Evolutionary conservation across 805 yeast genomes (phyloP).

Genomic region (Yamadazyma takamatsuzukensis): DNA sequence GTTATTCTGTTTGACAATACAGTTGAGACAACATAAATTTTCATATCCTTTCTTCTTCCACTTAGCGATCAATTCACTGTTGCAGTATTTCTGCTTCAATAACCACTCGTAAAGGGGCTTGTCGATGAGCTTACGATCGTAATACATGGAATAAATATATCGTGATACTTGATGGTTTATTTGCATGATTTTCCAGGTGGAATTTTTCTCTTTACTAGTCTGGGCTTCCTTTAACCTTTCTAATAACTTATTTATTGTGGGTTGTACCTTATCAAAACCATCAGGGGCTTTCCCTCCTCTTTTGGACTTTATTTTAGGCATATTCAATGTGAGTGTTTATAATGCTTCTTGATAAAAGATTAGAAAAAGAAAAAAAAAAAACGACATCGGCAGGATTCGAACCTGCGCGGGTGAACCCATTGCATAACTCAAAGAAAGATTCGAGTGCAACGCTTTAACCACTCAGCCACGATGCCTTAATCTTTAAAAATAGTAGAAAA

Average conservation of each 20-base stretch:
- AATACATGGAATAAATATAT: constrained; percentile 71
- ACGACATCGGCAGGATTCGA: constrained; percentile 46
- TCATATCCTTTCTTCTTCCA: constrained; percentile 88
- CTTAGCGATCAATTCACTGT: constrained; percentile 69
- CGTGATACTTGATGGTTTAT: constrained; percentile 73
- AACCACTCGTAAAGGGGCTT: constrained; percentile 71
- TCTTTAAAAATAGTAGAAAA: too few relatives aligned
- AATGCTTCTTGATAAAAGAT: constrained; percentile 27
- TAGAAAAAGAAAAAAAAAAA: constrained; percentile 17
- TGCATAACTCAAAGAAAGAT: constrained; percentile 23
- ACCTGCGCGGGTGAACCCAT: constrained; percentile 45
- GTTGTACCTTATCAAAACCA: constrained; percentile 67
- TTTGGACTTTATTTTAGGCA: constrained; percentile 44
- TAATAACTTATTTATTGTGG: constrained; percentile 59
- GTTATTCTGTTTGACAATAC: constrained; percentile 63
- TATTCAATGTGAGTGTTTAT: constrained; percentile 13
- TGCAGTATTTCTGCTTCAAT: constrained; percentile 61
- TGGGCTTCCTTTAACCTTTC: constrained; percentile 52
- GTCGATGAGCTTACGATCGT: constrained; percentile 65
- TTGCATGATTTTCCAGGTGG: constrained; percentile 66
- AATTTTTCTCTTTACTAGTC: constrained; percentile 44
- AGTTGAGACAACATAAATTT: constrained; percentile 74
- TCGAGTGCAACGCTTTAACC: constrained; percentile 44
- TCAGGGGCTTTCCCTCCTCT: constrained; percentile 60
- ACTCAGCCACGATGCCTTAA: constrained; percentile 33